Base-by-base conservation (phyloP, 257 asterid species). In the Prunella vulgaris region DNA sequence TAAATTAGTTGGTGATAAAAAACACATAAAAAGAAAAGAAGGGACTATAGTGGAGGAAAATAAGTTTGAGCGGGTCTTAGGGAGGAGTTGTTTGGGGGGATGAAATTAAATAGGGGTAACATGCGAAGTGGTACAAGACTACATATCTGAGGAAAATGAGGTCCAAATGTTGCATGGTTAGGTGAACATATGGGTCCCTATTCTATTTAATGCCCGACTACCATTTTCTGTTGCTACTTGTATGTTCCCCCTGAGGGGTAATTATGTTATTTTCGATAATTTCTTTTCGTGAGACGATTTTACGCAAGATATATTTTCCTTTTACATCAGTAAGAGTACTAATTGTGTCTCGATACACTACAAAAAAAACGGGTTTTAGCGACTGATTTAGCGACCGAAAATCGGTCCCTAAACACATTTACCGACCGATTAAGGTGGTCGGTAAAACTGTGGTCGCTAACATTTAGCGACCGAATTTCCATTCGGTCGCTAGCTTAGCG, bases 131-230 rank as follows among this genome's bases (percentile, higher is more conserved):
- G 44, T 37, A 37, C 53, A 78, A 71, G 58, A 5, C 10, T 66
- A 75, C 30, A 62, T 42, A 42, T 64, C 66, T 73, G 75, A 70
- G 81, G 79, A 69, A 79, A 74, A 70, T 56, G 48, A 63, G 84
- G 79, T 72, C 66, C 38, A 21, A 40, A 1, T 81, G 86, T 81
- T 79, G 76, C 65, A 70, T 46, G 76, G 85, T 76, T 81, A 70
- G 87, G 88, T 85, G 68, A 68, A 15, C 77, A 76, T 5, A 74
- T 75, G 88, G 88, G 22, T 71, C 90, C 90, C 84, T 28, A 12
- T 22, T n/a, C 48, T 37, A 60, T 75, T 76, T 61, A 79, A 84
- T 87, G 79, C 79, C 84, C 78, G 79, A 64, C 81, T 67, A 13
- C 37, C 35, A 9, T 61, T 10, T 76, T 14, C 51, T 71, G 4